A percentile compares a stretch with the other conserved stretches of the same genome.
Evolutionary conservation across 495 filamentous ascomycete species (phyloP).

Genomic region (Tuber umbilicatum): DNA sequence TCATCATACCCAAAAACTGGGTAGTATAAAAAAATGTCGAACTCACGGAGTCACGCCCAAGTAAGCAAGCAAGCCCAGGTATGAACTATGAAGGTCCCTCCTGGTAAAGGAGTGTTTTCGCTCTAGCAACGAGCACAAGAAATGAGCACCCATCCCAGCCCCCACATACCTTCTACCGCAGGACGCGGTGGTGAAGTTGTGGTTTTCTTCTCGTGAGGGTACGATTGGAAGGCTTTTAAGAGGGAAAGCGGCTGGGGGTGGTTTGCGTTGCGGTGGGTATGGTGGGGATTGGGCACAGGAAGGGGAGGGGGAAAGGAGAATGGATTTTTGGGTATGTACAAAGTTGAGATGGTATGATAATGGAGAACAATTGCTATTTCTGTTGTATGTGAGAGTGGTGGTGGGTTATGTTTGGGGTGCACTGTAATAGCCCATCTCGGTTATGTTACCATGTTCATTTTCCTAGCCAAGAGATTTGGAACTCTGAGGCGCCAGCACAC

Average conservation of each 20-base stretch:
- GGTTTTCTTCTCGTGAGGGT: constrained; percentile 15
- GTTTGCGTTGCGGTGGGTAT: not conserved
- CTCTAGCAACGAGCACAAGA: constrained; percentile 29
- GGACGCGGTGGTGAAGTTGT: constrained; percentile 32
- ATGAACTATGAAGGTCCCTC: constrained; percentile 37
- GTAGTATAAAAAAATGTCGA: constrained; percentile 24
- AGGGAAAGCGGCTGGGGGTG: constrained; percentile 1
- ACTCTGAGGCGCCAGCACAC: not conserved
- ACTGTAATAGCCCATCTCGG: not conserved
- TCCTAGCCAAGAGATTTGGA: not conserved
- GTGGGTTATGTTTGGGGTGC: not conserved
- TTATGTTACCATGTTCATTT: too few species aligned
- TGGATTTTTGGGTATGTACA: not conserved
- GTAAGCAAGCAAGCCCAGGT: constrained; percentile 21
- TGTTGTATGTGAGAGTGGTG: not conserved
- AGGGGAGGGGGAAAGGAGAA: not conserved
- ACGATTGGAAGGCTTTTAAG: not conserved
- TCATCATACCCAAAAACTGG: not conserved
- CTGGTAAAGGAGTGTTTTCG: constrained; percentile 28
- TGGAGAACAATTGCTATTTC: not conserved
- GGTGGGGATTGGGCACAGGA: not conserved
- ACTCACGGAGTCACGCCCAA: constrained; percentile 33
- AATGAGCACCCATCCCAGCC: constrained; percentile 17
- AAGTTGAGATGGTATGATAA: not conserved
- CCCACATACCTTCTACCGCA: constrained; percentile 32